A percentile compares a stretch with the other conserved stretches of the same genome.
phyloP scores from a whole-genome alignment of 805 yeast species.

The Zygosaccharomyces lentus region DNA sequence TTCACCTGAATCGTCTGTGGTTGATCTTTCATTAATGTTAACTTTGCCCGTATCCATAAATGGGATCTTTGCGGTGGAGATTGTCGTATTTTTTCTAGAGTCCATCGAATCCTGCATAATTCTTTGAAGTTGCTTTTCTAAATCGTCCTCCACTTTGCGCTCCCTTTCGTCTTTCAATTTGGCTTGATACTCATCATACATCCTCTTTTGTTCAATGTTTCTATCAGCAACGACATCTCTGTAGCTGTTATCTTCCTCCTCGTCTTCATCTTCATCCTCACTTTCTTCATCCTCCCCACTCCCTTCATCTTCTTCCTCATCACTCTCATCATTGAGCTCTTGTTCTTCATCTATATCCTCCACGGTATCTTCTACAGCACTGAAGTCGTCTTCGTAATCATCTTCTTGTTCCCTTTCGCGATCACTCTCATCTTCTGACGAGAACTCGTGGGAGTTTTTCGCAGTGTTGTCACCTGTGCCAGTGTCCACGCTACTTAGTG shows the following conservation, averaged over 20 bases:
- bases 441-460: neutral
- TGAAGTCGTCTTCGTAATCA: conserved; percentile 29
- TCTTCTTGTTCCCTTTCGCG: conserved; percentile 27
- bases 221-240: conserved; percentile 31
- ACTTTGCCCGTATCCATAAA: conserved; percentile 14
- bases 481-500: neutral
- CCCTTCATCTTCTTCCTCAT: conserved; percentile 26
- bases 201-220: conserved; percentile 32
- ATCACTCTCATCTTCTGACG: conserved; percentile 8
- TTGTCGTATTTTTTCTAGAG: conserved; percentile 33
- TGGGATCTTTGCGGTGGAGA: conserved; percentile 26
- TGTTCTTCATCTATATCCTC: conserved; percentile 22
- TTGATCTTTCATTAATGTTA: neutral
- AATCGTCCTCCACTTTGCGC: conserved; percentile 43
- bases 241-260: conserved; percentile 23
- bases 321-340: conserved; percentile 23
- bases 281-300: conserved; percentile 21
- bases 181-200: conserved; percentile 38
- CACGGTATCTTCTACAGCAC: conserved; percentile 30
- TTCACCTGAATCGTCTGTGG: neutral
- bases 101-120: conserved; percentile 51
- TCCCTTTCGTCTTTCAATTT: conserved; percentile 41
- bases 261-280: conserved; percentile 14
- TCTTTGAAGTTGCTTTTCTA: conserved; percentile 54
- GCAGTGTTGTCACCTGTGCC: neutral